Evolutionary conservation across 2,329 filamentous ascomycete species (phyloP), one percentile per base, ranked within the genome.

Genomic region (Aureobasidium mangrovei): DNA sequence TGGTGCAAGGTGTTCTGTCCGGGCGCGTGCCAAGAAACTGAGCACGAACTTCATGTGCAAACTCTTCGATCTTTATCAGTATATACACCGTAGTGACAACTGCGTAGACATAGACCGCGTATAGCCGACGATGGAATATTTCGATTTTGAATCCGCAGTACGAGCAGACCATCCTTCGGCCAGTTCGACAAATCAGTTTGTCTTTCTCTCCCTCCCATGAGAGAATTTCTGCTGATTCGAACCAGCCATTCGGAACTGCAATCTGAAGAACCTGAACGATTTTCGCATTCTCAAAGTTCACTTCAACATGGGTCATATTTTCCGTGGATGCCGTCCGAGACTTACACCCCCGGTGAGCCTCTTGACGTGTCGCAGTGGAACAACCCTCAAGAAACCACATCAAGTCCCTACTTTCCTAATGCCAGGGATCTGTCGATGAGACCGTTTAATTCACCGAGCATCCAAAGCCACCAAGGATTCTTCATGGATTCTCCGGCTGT

Each of bases 181-280:
- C 40, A 44, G 40, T 35, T 35, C 39, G 47, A 36, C 47, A 28
- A 52, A 42, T 53, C 39, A 53, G 49, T 53, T 44, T 27, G 39
- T 53, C 49, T 44, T 53, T 53, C 49, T 43, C 29, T 38, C 36
- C 39, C 29, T 53, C 29, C 39, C 32, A 53, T 31, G 40, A 53
- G 47, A 53, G 49, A 53, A 43, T 53, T 44, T 44, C 39, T 36
- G 40, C 49, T 53, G 49, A 53, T 53, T 39, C 31, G 39, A 38
- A 51, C 38, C 47, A 51, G 47, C 38, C 47, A 51, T 6, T 27
- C 47, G 28, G 47, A 35, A 33, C 29, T 51, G 47, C 38, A 36
- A 33, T 51, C 47, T 28, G 36, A 51, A 35, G 36, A 42, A 18
- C 28, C 24, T 9, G 38, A 35, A 2, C 32, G 4, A 10, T 38